Evolutionary conservation across 2,329 filamentous ascomycete species (phyloP).

Genomic region (Juglanconis oblonga): DNA sequence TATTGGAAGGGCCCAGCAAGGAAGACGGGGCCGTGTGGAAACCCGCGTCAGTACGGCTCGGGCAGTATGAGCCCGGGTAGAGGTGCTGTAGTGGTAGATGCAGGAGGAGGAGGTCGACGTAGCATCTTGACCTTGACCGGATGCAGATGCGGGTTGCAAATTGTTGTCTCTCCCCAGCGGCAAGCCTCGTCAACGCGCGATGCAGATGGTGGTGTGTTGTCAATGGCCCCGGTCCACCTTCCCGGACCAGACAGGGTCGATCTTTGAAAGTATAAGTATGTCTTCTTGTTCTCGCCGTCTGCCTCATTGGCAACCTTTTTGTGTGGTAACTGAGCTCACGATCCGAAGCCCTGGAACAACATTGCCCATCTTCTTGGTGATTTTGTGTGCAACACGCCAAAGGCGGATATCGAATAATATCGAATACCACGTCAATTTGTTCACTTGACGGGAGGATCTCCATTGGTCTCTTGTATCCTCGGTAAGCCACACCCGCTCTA

Average conservation of each 20-base stretch:
- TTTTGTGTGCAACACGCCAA: too few relatives aligned
- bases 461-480: too few relatives aligned
- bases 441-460: too few relatives aligned
- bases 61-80: slow-evolving; percentile 1
- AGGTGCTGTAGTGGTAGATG: not conserved
- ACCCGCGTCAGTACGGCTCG: not conserved
- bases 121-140: slow-evolving; percentile 9
- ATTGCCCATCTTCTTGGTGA: not conserved
- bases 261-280: slow-evolving; percentile 28
- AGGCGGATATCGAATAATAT: too few relatives aligned
- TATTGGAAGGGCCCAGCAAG: too few relatives aligned
- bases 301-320: not conserved
- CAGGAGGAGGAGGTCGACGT: not conserved
- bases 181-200: slow-evolving; percentile 18
- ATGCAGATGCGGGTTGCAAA: slow-evolving; percentile 18
- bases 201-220: slow-evolving; percentile 19
- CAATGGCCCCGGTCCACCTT: slow-evolving; percentile 20
- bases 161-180: slow-evolving; percentile 13
- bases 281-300: slow-evolving; percentile 15
- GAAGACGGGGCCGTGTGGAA: not conserved
- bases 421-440: too few relatives aligned
- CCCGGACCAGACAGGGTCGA: slow-evolving; percentile 17
- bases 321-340: not conserved
- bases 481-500: too few relatives aligned
- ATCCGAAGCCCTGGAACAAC: not conserved